Evolutionary conservation across 2,329 filamentous ascomycete genomes (phyloP).

Genomic region (Hortaea sp.): DNA sequence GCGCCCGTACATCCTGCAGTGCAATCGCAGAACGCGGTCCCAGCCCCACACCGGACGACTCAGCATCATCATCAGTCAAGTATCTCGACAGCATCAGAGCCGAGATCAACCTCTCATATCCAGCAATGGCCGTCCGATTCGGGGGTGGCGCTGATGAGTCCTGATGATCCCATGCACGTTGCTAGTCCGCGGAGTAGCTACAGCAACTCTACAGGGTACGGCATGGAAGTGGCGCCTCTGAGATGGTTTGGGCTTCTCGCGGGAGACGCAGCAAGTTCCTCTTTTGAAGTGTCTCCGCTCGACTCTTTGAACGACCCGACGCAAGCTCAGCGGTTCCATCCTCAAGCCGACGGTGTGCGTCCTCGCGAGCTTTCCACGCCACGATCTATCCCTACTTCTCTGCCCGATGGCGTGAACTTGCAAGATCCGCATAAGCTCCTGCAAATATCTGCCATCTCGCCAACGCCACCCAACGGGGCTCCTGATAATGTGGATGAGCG

Average conservation of each 20-base stretch:
- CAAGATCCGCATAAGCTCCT: slow-evolving; percentile 16
- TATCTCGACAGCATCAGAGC: neutral
- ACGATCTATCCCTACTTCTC: neutral
- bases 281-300: slow-evolving; percentile 12
- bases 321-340: slow-evolving; percentile 13
- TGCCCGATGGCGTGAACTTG: slow-evolving; percentile 12
- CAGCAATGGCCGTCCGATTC: slow-evolving; percentile 6
- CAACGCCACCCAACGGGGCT: slow-evolving; percentile 6
- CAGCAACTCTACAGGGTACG: slow-evolving; percentile 19
- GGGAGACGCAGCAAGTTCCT: slow-evolving; percentile 30
- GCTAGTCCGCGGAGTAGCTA: slow-evolving; percentile 18
- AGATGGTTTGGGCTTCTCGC: slow-evolving; percentile 41
- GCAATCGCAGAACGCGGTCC: too few species aligned
- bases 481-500: slow-evolving; percentile 13
- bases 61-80: neutral
- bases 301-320: slow-evolving; percentile 16
- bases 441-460: slow-evolving; percentile 15
- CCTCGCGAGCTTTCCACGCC: neutral
- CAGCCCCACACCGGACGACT: too few species aligned
- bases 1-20: too few species aligned
- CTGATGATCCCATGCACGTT: slow-evolving; percentile 9
- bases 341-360: slow-evolving; percentile 9
- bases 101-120: neutral
- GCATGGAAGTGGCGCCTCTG: slow-evolving; percentile 34
- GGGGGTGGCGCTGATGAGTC: neutral